These are phyloP conservation scores for Lasiosphaeria ovina DNA, from an alignment of 495 filamentous ascomycete genomes.

Conservation along the genomic window DNA sequence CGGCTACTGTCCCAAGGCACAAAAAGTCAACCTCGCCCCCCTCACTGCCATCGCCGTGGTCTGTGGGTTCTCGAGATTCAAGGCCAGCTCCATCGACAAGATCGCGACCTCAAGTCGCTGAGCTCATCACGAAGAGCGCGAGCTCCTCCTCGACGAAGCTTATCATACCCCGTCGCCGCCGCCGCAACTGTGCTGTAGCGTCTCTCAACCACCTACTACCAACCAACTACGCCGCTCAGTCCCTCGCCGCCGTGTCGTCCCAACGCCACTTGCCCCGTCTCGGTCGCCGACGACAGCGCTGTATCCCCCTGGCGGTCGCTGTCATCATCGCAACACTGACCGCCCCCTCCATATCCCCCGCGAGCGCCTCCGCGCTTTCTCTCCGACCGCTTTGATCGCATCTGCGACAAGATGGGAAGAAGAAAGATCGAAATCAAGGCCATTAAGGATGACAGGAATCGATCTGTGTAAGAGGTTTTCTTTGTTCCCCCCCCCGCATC, in stretches of 20 bases:
- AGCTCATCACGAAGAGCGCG: slow-evolving; percentile 1
- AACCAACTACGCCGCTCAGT: not conserved
- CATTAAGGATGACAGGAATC: slow-evolving; percentile 98
- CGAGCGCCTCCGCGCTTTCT: not conserved
- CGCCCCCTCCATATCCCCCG: slow-evolving; percentile 5
- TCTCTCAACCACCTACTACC: not conserved
- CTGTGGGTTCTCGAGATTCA: slow-evolving; percentile 17
- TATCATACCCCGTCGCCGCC: not conserved
- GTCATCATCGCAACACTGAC: slow-evolving; percentile 5
- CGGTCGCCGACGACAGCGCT: not conserved
- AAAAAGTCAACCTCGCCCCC: slow-evolving; percentile 32
- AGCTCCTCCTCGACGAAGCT: slow-evolving; percentile 1
- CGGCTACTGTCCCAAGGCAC: slow-evolving; percentile 25
- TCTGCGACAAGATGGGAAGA: slow-evolving; percentile 54
- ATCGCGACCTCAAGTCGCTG: slow-evolving; percentile 6
- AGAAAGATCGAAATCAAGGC: slow-evolving; percentile 98
- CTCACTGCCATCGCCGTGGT: slow-evolving; percentile 21
- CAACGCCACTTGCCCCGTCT: not conserved
- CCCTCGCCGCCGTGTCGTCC: not conserved
- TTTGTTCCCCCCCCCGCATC: slow-evolving; percentile 11
- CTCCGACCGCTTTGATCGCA: slow-evolving; percentile 2
- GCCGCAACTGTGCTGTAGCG: not conserved
- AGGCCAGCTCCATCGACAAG: slow-evolving; percentile 12
- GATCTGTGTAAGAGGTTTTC: slow-evolving; percentile 79
- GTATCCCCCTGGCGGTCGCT: no score